These are phyloP conservation scores for Oryza meridionalis DNA, from an alignment of 176 grass and related monocot species.

Conservation along the genomic window DNA sequence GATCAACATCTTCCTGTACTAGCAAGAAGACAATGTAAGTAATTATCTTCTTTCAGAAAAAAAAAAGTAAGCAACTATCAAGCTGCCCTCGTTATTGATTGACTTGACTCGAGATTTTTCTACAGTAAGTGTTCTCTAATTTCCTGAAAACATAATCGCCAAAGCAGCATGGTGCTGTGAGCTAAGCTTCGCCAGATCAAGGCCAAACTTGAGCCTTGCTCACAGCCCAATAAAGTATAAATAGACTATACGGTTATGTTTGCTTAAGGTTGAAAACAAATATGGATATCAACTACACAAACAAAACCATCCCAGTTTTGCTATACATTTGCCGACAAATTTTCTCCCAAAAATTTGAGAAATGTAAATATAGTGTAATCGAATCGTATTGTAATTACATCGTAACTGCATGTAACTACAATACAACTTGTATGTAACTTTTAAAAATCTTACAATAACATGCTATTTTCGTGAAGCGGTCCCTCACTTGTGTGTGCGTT, in stretches of 20 bases:
- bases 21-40: neutral
- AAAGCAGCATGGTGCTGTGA: conserved; percentile 10
- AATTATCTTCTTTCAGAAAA: too few species aligned
- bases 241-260: neutral
- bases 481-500: too few species aligned
- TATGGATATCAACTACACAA: neutral
- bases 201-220: conserved; percentile 3
- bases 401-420: too few species aligned
- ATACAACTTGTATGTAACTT: too few species aligned
- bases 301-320: neutral
- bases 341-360: too few species aligned
- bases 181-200: neutral
- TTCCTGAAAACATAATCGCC: neutral
- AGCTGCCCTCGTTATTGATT: neutral
- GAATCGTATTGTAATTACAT: too few species aligned
- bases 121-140: neutral
- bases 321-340: too few species aligned
- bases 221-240: neutral
- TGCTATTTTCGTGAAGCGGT: too few species aligned
- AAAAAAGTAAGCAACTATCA: neutral
- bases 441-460: too few species aligned
- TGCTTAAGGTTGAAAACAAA: neutral
- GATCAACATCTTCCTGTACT: conserved; percentile 61
- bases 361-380: too few species aligned
- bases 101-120: neutral